Base-by-base conservation (phyloP, 148 eudicot genomes). In the Chenopodium formosanum region DNA sequence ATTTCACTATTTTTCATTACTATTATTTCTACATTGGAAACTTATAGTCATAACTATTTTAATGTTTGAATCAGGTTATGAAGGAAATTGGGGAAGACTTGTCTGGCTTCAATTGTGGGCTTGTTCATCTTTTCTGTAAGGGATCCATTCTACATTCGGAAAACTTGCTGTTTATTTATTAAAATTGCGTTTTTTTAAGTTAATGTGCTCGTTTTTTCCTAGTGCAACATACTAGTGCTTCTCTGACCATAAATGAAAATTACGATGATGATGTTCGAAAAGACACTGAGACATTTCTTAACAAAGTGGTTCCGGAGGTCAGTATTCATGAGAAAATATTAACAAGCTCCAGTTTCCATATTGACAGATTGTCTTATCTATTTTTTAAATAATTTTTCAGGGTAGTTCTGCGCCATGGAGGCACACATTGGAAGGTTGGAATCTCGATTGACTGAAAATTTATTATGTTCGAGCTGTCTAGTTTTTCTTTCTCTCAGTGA, bases 141-240 rank as follows among this genome's bases (percentile, higher is more conserved):
- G 84, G 60, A 74, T 56, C 81, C 62, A 73, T 76, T 52, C 7
- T 34, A 29, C 11, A 20, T 62, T 70, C 12, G 48, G 25, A 47
- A 20, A 8, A 63, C 56, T 50, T 11, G n/a, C 69, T 48, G 25
- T 78, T 80, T 4, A 52, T 56, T 37, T 46, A 64, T 60, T 25
- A 34, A 62, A 29, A 34, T 22, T 71, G 44, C 27, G 27, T 78
- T 73, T 46, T n/a, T 80, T 48, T 32, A 4, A 77, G 72, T 69
- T 27, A 37, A 81, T 74, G 60, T 73, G 23, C 47, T 16, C 25
- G 56, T 77, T 76, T 73, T 27, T 48, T 44, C 27, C 83, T 29
- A 95, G 99, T 95, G 82, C 99, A 95, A 74, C 99, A 95, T 80
- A 93, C 99, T 23, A 95, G 99, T 92, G 99, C 99, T 86, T 95